Evolutionary conservation across 495 filamentous ascomycete genomes (phyloP).

Genomic region (Cenococcum geophilum): DNA sequence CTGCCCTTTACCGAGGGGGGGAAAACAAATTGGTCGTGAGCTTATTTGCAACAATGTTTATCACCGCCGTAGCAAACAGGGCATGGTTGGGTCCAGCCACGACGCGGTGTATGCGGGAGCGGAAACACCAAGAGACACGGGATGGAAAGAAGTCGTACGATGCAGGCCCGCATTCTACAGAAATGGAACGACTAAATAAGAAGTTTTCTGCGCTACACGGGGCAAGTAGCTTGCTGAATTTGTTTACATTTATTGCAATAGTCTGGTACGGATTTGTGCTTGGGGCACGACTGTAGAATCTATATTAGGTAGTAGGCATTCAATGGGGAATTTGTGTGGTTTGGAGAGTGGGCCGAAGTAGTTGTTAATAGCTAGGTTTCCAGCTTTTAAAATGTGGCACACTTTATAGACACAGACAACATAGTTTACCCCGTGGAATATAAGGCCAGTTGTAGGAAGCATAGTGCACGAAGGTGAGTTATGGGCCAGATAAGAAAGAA

Average conservation of each 20-base stretch:
- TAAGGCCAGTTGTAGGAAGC: no score
- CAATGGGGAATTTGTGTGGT: no score
- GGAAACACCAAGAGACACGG: slow-evolving; percentile 69
- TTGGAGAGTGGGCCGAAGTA: no score
- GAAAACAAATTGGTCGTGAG: no score
- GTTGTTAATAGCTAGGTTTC: no score
- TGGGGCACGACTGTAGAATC: slow-evolving; percentile 16
- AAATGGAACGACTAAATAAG: slow-evolving; percentile 77
- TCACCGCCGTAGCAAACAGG: slow-evolving; percentile 60
- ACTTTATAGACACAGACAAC: no score
- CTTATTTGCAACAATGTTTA: slow-evolving; percentile 53
- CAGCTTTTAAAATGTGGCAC: no score
- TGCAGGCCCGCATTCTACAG: slow-evolving; percentile 62
- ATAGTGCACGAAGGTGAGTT: no score
- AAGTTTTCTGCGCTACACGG: slow-evolving; percentile 75
- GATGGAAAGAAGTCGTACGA: slow-evolving; percentile 85
- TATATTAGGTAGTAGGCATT: neutral
- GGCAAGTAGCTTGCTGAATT: slow-evolving; percentile 64
- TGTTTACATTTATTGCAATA: slow-evolving; percentile 59
- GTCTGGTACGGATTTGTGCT: slow-evolving; percentile 68
- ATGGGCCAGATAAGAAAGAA: no score
- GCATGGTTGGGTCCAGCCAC: slow-evolving; percentile 65
- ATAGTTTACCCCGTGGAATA: no score
- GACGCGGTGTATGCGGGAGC: slow-evolving; percentile 61
- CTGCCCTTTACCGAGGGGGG: neutral